Evolutionary conservation across 2,329 filamentous ascomycete genomes (phyloP), one percentile per base, ranked within the genome.

Genomic region (Aspergillus vadensis): DNA sequence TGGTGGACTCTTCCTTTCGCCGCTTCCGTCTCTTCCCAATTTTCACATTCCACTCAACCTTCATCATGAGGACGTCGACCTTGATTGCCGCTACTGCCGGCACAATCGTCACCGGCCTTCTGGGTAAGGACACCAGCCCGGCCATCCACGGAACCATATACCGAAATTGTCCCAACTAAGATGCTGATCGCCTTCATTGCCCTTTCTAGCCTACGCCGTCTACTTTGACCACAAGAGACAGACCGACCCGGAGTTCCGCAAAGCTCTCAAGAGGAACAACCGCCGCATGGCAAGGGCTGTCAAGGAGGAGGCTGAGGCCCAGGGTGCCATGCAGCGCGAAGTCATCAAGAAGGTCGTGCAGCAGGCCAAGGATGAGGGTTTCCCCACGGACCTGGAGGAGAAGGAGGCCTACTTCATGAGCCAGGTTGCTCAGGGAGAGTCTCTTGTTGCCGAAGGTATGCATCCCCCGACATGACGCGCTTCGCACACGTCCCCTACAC

Each of bases 381-480:
- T 96, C 85, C 95, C 95, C 52, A 83, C 85, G 47, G 91, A 92
- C 71, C 87, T 94, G 38, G 94, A 98, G 77, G 92, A 97, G 82
- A 92, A 91, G 76, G 95, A 99, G 83, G 86, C 88, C 63, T 99
- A 91, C 83, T 99, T 99, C 81, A 96, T 98, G 87, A 88, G 92
- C 76, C 92, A 97, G 80, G 92, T 99, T 66, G 91, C 92, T 70
- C 83, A 87, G 74, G 95, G 95, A 74, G 95, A 99, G 83, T 80
- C 85, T 58, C 84, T 97, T 74, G 91, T 89, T 74, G 82, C 87
- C 71, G 90, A 96, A 78, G 91, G 92, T 95, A 85, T 76, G 86
- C 80, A 54, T 59, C 19, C 44, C n/a, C 25, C 44, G 41, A 41
- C 39, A 27, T 52, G 47, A 59, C 49, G 51, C 55, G 50, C 53